Base-by-base conservation (phyloP, 768 basidiomycete genomes). In the Candolleomyces eurysporus region DNA sequence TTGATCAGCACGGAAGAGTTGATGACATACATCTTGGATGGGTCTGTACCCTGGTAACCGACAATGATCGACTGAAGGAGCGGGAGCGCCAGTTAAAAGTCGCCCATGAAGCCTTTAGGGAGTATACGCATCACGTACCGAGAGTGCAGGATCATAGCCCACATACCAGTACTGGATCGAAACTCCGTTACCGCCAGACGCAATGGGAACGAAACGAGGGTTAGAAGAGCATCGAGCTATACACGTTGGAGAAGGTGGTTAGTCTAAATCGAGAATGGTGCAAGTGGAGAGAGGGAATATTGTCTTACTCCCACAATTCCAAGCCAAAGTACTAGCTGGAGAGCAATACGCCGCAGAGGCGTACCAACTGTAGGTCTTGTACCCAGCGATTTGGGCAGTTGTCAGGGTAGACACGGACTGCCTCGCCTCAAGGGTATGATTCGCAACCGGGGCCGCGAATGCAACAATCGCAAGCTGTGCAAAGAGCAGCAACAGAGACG, bases 301-400 rank as follows among this genome's bases (percentile, higher is more conserved):
- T 21, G 16, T 59, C 72, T 17, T 26, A 74, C 69, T 46, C 19
- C 45, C 45, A 17, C 19, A 46, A 13, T 46, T 46, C 45, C 45
- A 46, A 21, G 74, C 73, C 46, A 78, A 63, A 22, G 79, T 82
- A 43, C 70, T 57, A 4, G 76, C 57, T 7, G 83, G 71, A 13
- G 69, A 56, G 59, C 86, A 88, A 64, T 84, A 83, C 0, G 74
- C 84, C 10, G 83, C 68, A 40, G 79, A 78, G 0, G 86, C 83
- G 64, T 80, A 85, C 58, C 69, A 73, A 0, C 82, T 78, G 72
- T 79, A 87, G 0, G 84, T 76, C 40, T 65, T 78, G 68, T 77
- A 86, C 13, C 65, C 42, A 7, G 73, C 64, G 8, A 86, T 76
- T 63, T 84, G 74, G 0, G 79, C 22, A 9, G 73, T 64, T 7